phyloP scores from a whole-genome alignment of 108 stramenopile genomes.

The Nitzschia sp. region DNA sequence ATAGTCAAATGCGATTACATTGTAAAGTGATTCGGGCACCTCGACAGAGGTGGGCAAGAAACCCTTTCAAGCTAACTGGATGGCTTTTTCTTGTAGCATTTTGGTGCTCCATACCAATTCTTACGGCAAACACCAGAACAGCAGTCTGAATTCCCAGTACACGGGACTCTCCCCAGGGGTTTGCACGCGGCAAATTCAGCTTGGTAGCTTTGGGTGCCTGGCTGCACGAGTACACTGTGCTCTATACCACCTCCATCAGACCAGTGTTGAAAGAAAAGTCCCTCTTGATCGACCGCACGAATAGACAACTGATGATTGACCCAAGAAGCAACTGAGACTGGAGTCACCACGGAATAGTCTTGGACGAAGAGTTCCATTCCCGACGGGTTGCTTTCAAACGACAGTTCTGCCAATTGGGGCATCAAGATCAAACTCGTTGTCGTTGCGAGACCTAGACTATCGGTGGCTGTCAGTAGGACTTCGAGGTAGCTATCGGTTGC shows the following conservation, averaged over 20 bases:
- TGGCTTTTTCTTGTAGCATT: too few species aligned
- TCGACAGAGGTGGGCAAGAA: too few species aligned
- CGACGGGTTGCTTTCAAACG: conserved; percentile 23
- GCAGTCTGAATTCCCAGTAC: neutral
- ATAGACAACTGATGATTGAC: conserved; percentile 24
- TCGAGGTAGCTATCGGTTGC: conserved; percentile 33
- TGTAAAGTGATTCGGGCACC: too few species aligned
- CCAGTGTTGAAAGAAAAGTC: conserved; percentile 20
- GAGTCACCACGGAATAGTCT: conserved; percentile 21
- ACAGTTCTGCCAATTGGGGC: conserved; percentile 19
- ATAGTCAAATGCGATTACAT: too few species aligned
- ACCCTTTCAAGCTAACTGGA: too few species aligned
- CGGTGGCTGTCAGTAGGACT: conserved; percentile 32
- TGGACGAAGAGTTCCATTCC: conserved; percentile 27
- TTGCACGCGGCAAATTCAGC: neutral
- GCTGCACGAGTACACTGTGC: neutral
- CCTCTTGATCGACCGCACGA: conserved; percentile 19
- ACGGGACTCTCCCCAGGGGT: neutral
- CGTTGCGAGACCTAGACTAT: conserved; percentile 21
- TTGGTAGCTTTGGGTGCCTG: neutral
- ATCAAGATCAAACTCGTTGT: conserved; percentile 8
- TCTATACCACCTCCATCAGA: conserved; percentile 9
- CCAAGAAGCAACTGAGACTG: conserved; percentile 27
- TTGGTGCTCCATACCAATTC: neutral
- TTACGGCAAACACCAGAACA: neutral